These are phyloP conservation scores for Coniella vitis DNA, from an alignment of 2,329 filamentous ascomycete genomes.

Conservation along the genomic window DNA sequence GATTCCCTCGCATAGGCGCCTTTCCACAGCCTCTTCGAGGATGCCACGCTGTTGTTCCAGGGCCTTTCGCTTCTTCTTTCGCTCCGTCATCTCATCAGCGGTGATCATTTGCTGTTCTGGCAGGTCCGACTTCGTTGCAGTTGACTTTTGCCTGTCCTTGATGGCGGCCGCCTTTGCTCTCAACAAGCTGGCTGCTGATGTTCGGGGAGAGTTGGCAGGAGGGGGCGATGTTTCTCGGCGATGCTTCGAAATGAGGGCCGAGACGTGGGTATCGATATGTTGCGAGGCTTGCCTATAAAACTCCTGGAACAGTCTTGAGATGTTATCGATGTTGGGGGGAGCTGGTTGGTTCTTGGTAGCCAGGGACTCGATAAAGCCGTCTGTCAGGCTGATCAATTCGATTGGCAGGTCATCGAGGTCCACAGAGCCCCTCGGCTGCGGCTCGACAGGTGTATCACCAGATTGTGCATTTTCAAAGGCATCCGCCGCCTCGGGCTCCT, in stretches of 20 bases:
- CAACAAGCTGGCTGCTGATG: conserved; percentile 49
- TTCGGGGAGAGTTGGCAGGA: conserved; percentile 46
- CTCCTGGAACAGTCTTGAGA: conserved; percentile 86
- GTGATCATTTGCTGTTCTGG: conserved; percentile 82
- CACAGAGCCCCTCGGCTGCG: conserved; percentile 46
- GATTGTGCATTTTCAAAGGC: conserved; percentile 43
- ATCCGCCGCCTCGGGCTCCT: conserved; percentile 31
- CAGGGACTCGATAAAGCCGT: conserved; percentile 89
- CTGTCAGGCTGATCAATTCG: conserved; percentile 82
- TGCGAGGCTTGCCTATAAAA: conserved; percentile 79
- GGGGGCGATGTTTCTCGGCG: conserved; percentile 58
- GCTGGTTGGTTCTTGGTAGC: conserved; percentile 79
- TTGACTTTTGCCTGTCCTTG: conserved; percentile 43
- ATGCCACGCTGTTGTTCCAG: conserved; percentile 70
- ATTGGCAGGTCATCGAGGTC: conserved; percentile 88
- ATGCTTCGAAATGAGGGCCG: conserved; percentile 67
- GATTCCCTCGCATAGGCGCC: conserved; percentile 74
- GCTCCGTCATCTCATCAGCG: conserved; percentile 71
- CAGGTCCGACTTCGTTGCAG: conserved; percentile 32
- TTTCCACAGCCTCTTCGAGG: conserved; percentile 87
- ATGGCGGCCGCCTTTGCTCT: conserved; percentile 50
- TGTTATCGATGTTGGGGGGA: conserved; percentile 74
- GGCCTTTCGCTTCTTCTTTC: conserved; percentile 69
- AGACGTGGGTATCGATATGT: conserved; percentile 83
- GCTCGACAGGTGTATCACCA: conserved; percentile 39